Conservation (phyloP, 1,139 yeast species). For the Arxiozyma slooffiae region DNA sequence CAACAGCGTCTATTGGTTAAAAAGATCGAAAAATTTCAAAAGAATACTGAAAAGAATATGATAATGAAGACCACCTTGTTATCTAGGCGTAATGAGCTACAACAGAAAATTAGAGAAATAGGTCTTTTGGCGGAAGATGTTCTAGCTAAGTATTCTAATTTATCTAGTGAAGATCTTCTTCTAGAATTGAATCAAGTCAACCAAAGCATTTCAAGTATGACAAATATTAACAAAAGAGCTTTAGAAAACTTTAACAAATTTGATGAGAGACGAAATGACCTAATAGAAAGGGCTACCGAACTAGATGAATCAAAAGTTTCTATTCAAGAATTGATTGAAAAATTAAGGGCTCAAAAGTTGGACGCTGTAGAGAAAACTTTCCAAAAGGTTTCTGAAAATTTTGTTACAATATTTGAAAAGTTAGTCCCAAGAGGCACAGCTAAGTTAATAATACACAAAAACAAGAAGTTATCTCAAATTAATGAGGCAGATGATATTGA, state of each 20-base stretch:
- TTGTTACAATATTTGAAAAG: slow-evolving; percentile 62
- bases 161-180: slow-evolving; percentile 45
- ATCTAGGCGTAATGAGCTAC: slow-evolving; percentile 61
- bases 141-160: slow-evolving; percentile 40
- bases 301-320: slow-evolving; percentile 62
- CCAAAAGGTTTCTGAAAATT: slow-evolving; percentile 63
- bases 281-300: slow-evolving; percentile 57
- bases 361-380: slow-evolving; percentile 76
- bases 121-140: slow-evolving; percentile 89
- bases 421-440: slow-evolving; percentile 84
- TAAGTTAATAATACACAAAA: slow-evolving; percentile 48
- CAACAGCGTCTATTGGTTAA: slow-evolving; percentile 47
- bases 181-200: slow-evolving; percentile 48
- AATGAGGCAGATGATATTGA: slow-evolving; percentile 27
- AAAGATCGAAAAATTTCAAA: slow-evolving; percentile 53
- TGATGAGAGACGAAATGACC: slow-evolving; percentile 60
- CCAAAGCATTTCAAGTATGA: slow-evolving; percentile 50
- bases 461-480: slow-evolving; percentile 17
- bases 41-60: slow-evolving; percentile 54
- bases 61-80: slow-evolving; percentile 54
- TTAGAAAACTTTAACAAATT: slow-evolving; percentile 74
- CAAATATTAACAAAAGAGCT: slow-evolving; percentile 84
- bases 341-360: slow-evolving; percentile 68
- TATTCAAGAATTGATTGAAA: slow-evolving; percentile 62
- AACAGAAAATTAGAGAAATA: slow-evolving; percentile 64